Conservation (phyloP, 495 filamentous ascomycete genomes). For the Neurospora sublineolata region DNA sequence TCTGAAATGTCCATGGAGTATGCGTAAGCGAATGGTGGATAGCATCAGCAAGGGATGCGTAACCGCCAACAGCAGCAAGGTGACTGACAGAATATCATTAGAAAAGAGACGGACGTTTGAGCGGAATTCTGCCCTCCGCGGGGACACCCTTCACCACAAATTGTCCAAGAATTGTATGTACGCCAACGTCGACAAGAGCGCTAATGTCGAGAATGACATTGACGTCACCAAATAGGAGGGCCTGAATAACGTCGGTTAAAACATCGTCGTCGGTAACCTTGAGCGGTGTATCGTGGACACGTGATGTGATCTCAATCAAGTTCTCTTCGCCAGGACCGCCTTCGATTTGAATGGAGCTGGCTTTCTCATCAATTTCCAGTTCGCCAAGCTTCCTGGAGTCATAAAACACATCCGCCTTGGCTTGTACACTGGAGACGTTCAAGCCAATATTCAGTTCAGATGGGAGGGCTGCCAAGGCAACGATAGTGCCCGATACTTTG, state of each 20-base stretch:
- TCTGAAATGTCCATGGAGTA: neutral
- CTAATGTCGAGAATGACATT: conserved; percentile 54
- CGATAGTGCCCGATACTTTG: conserved; percentile 66
- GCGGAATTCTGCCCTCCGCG: conserved; percentile 68
- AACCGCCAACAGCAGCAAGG: conserved; percentile 11
- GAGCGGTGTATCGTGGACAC: conserved; percentile 65
- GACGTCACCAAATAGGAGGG: conserved; percentile 59
- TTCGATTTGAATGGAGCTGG: conserved; percentile 62
- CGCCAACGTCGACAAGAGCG: conserved; percentile 73
- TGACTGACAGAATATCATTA: conserved; percentile 39
- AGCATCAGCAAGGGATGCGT: neutral
- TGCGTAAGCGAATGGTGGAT: neutral
- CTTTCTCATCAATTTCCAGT: conserved; percentile 56
- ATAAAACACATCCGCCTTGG: conserved; percentile 70
- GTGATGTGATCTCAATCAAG: conserved; percentile 57
- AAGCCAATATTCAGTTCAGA: conserved; percentile 76
- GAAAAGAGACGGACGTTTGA: conserved; percentile 64
- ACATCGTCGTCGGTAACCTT: conserved; percentile 66
- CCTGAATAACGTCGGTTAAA: conserved; percentile 62
- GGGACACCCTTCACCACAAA: conserved; percentile 73
- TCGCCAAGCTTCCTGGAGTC: conserved; percentile 60
- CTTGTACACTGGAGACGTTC: conserved; percentile 60
- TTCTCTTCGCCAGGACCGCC: conserved; percentile 40
- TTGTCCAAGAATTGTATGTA: conserved; percentile 66
- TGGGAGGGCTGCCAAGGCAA: conserved; percentile 64